Evolutionary conservation across 805 yeast genomes (phyloP), one percentile per base, ranked within the genome.

Genomic region (Wickerhamiella lipophila): DNA sequence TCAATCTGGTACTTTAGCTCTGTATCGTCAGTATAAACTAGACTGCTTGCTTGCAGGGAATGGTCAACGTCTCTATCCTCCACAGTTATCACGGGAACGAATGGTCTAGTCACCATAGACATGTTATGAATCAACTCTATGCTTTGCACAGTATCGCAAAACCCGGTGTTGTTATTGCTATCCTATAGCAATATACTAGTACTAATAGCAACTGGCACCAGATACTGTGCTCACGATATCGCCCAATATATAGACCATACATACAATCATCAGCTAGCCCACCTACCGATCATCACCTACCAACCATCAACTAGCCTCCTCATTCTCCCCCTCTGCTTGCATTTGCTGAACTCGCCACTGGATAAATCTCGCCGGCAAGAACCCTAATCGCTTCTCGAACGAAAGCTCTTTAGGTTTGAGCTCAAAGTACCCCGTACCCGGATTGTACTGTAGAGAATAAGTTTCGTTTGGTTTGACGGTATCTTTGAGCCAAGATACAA

Each of bases 401-500:
- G 40, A 21, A 12, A 55, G 18, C 7, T 45, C 50, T 8, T 40
- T 44, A 23, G 50, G 50, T 12, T 30, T 29, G 12, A 58, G 54
- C 42, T 51, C 52, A 15, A 58, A 25, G 36, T 50, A 52, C 5
- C 25, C 15, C 9, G 47, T 6, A 13, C 50, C 41, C 6, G 54
- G 49, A n/a, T 6, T 34, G 35, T 40, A 50, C 19, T 36, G 32
- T 38, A 58, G 50, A 11, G 44, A 29, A 38, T 58, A 58, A 6
- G 54, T 62, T 51, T 78, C 77, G 39, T 75, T 75, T 25, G 69
- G 67, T 11, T 84, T 81, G 16, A 81, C 67, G 21, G 65, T 64
- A 19, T 70, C 71, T 38, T 68, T 68, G 29, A 89, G 61, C 95
- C 95, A 87, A 50, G 83, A 85, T 48, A 85, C 68, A 16, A 81